These are phyloP conservation scores for Penicillium sp. DNA, from an alignment of 2,329 filamentous ascomycete genomes.

Conservation along the genomic window DNA sequence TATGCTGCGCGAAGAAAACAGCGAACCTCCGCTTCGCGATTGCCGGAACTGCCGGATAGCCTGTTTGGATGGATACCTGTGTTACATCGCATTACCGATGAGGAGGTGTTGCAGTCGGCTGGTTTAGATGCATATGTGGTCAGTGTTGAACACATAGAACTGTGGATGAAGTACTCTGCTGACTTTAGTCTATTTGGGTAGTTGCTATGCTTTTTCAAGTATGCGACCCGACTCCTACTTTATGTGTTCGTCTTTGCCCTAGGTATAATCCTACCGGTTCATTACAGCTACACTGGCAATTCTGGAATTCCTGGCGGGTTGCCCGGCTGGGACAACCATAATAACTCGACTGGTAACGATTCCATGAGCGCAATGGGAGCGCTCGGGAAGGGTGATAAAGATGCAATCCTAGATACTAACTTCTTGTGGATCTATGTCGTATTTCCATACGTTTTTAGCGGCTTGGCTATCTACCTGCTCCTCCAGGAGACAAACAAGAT, in stretches of 20 bases:
- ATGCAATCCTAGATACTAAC: constrained; percentile 37
- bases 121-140: constrained; percentile 94
- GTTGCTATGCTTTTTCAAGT: constrained; percentile 94
- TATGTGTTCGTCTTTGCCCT: constrained; percentile 80
- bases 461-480: constrained; percentile 77
- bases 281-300: constrained; percentile 62
- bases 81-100: constrained; percentile 79
- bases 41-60: constrained; percentile 79
- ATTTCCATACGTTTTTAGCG: constrained; percentile 93
- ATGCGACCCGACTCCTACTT: constrained; percentile 81
- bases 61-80: constrained; percentile 93
- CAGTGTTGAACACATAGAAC: constrained; percentile 31
- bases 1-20: constrained; percentile 87
- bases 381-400: constrained; percentile 30
- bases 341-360: constrained; percentile 13
- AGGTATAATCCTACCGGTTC: constrained; percentile 80
- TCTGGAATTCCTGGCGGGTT: constrained; percentile 40
- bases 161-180: background rate
- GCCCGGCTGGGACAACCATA: constrained; percentile 39
- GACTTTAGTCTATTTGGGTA: constrained; percentile 23
- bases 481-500: constrained; percentile 80
- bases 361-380: constrained; percentile 23
- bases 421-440: constrained; percentile 91
- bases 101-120: constrained; percentile 84
- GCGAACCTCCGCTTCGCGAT: constrained; percentile 60